Evolutionary conservation across 2,329 filamentous ascomycete species (phyloP).

Genomic region (Botrytis sinoallii): DNA sequence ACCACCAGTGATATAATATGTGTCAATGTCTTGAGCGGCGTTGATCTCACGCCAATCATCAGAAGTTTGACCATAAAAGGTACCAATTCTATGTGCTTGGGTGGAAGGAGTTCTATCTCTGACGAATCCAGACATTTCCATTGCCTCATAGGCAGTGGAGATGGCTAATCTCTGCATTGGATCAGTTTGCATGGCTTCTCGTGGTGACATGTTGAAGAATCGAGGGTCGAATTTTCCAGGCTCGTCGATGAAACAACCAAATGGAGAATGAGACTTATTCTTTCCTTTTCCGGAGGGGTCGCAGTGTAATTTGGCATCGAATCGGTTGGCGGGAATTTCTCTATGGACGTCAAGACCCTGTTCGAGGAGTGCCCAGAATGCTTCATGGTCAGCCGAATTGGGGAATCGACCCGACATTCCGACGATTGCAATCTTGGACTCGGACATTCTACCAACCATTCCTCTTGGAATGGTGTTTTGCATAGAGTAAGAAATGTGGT

Average conservation of each 20-base stretch:
- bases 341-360: constrained; percentile 72
- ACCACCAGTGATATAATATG: constrained; percentile 33
- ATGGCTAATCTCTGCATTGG: constrained; percentile 75
- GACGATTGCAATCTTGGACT: constrained; percentile 60
- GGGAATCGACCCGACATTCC: constrained; percentile 78
- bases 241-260: constrained; percentile 67
- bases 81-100: constrained; percentile 41
- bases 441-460: constrained; percentile 20
- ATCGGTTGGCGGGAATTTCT: constrained; percentile 55
- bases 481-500: constrained; percentile 23
- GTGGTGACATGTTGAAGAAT: constrained; percentile 83
- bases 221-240: constrained; percentile 72
- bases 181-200: constrained; percentile 74
- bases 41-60: constrained; percentile 27
- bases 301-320: constrained; percentile 67
- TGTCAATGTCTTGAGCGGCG: constrained; percentile 30
- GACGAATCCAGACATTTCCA: constrained; percentile 19
- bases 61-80: constrained; percentile 26
- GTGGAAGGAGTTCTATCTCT: constrained; percentile 28
- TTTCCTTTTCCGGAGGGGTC: constrained; percentile 68
- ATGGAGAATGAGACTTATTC: constrained; percentile 73
- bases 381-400: constrained; percentile 65
- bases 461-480: constrained; percentile 24
- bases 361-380: constrained; percentile 71
- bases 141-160: constrained; percentile 69